Base-by-base conservation (phyloP, 345 rosid species). In the Rhodamnia argentea region DNA sequence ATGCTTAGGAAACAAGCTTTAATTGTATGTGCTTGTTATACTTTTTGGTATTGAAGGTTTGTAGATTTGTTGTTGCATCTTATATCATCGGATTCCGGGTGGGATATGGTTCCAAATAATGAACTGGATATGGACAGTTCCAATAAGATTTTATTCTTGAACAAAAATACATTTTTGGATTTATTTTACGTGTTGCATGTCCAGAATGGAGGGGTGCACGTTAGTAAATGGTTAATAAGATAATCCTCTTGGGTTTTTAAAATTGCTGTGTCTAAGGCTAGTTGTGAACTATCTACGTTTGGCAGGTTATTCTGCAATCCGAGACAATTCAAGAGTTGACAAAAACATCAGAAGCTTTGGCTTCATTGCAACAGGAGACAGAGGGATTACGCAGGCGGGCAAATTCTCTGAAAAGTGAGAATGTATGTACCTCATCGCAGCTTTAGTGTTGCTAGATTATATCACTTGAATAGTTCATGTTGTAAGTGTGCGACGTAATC, bases 241-340 rank as follows among this genome's bases (percentile, higher is more conserved):
- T 40, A 4, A 32, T 70, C 24, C 32, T 23, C 44, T 70, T 70
- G 47, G 78, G 78, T 32, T 70, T 32, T 70, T 70, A 5, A 32
- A 32, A 18, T 70, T 32, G 22, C 24, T 16, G 24, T 16, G 40
- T 32, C 24, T 70, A 32, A 70, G 78, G 7, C 44, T 32, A 70
- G 78, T 32, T 70, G 82, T 40, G 70, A 32, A 54, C 11, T 86
- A 85, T 52, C 87, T 64, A 78, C 50, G 90, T 83, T 85, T 76
- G 32, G 56, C 94, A 97, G 99, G 99, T 97, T 87, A 87, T 96
- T 89, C 88, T 96, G 85, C 99, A 95, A 91, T 95, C 99, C 37
- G 99, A 96, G 91, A 94, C 99, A 81, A 97, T 97, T 87, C 97
- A 95, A 88, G 99, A 97, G 92, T 90, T 96, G 89, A 92, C 95